These are phyloP conservation scores for Friedmanniomyces simplex DNA, from an alignment of 495 filamentous ascomycete species.

Conservation along the genomic window DNA sequence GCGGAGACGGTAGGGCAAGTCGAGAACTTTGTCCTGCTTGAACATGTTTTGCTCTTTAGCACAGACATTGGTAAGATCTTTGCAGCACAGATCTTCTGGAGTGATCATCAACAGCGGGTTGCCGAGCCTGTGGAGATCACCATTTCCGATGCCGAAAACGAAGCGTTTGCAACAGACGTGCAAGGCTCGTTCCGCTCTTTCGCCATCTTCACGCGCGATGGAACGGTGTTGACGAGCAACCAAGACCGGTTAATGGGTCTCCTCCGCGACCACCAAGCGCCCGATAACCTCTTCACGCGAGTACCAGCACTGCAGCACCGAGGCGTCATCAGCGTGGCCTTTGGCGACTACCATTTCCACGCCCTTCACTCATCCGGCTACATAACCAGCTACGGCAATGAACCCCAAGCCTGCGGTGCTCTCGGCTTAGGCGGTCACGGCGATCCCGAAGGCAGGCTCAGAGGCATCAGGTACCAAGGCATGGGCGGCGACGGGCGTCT, in stretches of 20 bases:
- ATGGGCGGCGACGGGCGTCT: slow-evolving; percentile 23
- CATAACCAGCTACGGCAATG: slow-evolving; percentile 36
- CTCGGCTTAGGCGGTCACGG: slow-evolving; percentile 33
- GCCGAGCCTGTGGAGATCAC: slow-evolving; percentile 25
- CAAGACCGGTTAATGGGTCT: slow-evolving; percentile 28
- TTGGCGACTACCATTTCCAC: slow-evolving; percentile 40
- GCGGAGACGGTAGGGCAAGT: slow-evolving; percentile 33
- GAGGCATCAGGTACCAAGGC: slow-evolving; percentile 27
- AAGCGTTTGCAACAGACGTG: slow-evolving; percentile 22
- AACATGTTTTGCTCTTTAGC: slow-evolving; percentile 35
- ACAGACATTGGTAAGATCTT: slow-evolving; percentile 39
- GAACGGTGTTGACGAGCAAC: slow-evolving; percentile 29
- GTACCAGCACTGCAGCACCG: slow-evolving; percentile 31
- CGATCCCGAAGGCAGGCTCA: slow-evolving; percentile 21
- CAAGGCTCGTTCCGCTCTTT: slow-evolving; percentile 38
- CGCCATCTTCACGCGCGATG: slow-evolving; percentile 33
- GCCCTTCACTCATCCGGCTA: slow-evolving; percentile 36
- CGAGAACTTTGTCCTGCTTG: slow-evolving; percentile 34
- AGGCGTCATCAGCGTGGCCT: slow-evolving; percentile 36
- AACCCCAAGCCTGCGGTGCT: slow-evolving; percentile 31
- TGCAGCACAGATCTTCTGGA: slow-evolving; percentile 16
- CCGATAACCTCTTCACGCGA: slow-evolving; percentile 10
- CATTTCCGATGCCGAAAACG: slow-evolving; percentile 10
- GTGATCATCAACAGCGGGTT: slow-evolving; percentile 14
- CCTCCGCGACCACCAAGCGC: neutral